Evolutionary conservation across 495 filamentous ascomycete genomes (phyloP), one percentile per base, ranked within the genome.

Genomic region (Astrocystis sublimbata): DNA sequence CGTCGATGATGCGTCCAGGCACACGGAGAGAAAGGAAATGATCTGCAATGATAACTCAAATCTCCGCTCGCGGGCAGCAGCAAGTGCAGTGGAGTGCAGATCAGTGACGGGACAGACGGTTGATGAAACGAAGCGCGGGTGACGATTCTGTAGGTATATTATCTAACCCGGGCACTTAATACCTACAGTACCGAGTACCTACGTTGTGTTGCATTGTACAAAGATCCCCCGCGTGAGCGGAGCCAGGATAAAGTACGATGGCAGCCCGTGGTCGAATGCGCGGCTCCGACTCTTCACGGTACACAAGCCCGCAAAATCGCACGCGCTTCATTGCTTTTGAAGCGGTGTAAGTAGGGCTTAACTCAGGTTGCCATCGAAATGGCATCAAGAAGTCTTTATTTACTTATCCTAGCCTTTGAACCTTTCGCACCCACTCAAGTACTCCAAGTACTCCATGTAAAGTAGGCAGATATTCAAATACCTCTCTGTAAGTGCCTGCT

Each of bases 271-370:
- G 33, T 50, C 31, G 36, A 12, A 9, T 36, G 23, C 36, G 24
- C 58, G 35, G 58, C 58, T 45, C 60, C 60, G 60, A 62, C 60
- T 62, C 60, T 62, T 62, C 41, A 49, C 21, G 51, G 30, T 45
- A 28, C 40, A 47, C 41, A 23, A n/a, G 31, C 33, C 50, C 40
- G 31, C 60, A 15, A 56, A 15, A 43, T 46, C 12, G 8, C 21
- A 45, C 50, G 50, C n/a, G 26, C 15, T 41, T 47, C 28, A 26
- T 62, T 46, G 60, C n/a, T 21, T 47, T 62, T 56, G 30, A 42
- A 56, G 60, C 60, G 60, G 60, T 62, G 60, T 62, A 59, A 42
- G 42, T 59, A 59, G 50, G 47, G 40, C 38, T 36, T 40, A 23
- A 40, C n/a, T n/a, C n/a, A 23, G 50, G 19, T 45, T n/a, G 49